Conservation (phyloP, 2,329 filamentous ascomycete genomes). For the Fusarium continuum region DNA sequence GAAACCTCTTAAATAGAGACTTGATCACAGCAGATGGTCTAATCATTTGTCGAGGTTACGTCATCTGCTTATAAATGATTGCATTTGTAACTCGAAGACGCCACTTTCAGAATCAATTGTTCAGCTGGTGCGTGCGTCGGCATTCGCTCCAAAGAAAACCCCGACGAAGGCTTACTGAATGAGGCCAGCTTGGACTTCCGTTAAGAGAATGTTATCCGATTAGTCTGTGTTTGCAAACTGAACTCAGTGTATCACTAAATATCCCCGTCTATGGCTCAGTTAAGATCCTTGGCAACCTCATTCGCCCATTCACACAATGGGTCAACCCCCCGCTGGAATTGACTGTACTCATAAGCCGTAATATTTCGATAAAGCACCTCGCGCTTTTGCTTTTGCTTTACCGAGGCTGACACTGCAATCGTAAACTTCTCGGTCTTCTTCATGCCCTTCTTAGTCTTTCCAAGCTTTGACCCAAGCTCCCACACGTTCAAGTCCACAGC, state of each 20-base stretch:
- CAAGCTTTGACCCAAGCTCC: conserved; percentile 18
- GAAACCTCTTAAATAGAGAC: neutral
- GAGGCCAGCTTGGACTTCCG: too few relatives aligned
- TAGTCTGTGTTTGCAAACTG: too few relatives aligned
- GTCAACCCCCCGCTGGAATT: neutral
- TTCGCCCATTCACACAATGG: conserved; percentile 11
- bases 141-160: too few relatives aligned
- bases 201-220: too few relatives aligned
- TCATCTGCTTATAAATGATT: conserved; percentile 35
- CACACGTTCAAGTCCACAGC: neutral
- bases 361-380: conserved; percentile 15
- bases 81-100: neutral
- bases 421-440: conserved; percentile 7
- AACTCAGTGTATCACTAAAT: too few relatives aligned
- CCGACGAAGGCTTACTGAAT: neutral
- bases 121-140: too few relatives aligned
- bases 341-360: neutral
- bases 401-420: neutral
- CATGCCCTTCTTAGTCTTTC: conserved; percentile 6
- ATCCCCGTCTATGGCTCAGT: too few relatives aligned
- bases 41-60: conserved; percentile 20
- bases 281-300: neutral
- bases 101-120: too few relatives aligned
- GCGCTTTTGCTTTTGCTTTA: neutral
- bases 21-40: neutral